phyloP scores from a whole-genome alignment of 2,329 filamentous ascomycete genomes.

The Penicillium janthinellum region DNA sequence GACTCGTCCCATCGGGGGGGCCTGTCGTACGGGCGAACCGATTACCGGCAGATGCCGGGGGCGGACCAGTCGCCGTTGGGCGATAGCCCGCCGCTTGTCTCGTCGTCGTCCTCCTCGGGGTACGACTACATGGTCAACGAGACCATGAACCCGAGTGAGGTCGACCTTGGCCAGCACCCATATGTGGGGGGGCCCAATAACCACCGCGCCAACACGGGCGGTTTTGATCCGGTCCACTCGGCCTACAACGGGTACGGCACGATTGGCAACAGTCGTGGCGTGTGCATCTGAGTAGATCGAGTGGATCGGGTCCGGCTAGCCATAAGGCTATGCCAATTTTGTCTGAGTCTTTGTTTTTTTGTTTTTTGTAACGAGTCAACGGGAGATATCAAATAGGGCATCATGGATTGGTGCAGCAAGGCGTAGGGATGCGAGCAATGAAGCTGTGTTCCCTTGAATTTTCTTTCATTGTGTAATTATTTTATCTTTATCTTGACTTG shows the following conservation, averaged over 20 bases:
- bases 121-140: slow-evolving; percentile 44
- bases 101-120: slow-evolving; percentile 43
- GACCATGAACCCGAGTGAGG: slow-evolving; percentile 43
- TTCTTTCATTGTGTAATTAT: slow-evolving; percentile 18
- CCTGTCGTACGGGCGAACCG: slow-evolving; percentile 36
- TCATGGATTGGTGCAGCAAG: slow-evolving; percentile 42
- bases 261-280: slow-evolving; percentile 36
- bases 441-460: slow-evolving; percentile 26
- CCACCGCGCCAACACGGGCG: slow-evolving; percentile 29
- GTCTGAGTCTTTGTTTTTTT: not conserved
- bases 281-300: slow-evolving; percentile 34
- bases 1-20: slow-evolving; percentile 36
- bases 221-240: slow-evolving; percentile 37
- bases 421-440: slow-evolving; percentile 32
- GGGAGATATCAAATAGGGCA: slow-evolving; percentile 13
- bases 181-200: slow-evolving; percentile 29
- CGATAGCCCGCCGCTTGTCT: slow-evolving; percentile 43
- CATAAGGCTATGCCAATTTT: not conserved
- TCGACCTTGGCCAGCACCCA: slow-evolving; percentile 35
- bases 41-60: slow-evolving; percentile 40
- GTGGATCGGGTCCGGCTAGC: not conserved
- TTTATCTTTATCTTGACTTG: not conserved
- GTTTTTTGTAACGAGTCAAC: slow-evolving; percentile 12
- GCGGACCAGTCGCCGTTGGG: slow-evolving; percentile 42
- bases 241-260: slow-evolving; percentile 39